Evolutionary conservation across 805 yeast genomes (phyloP), one percentile per base, ranked within the genome.

Genomic region (Schizosaccharomyces lindneri): DNA sequence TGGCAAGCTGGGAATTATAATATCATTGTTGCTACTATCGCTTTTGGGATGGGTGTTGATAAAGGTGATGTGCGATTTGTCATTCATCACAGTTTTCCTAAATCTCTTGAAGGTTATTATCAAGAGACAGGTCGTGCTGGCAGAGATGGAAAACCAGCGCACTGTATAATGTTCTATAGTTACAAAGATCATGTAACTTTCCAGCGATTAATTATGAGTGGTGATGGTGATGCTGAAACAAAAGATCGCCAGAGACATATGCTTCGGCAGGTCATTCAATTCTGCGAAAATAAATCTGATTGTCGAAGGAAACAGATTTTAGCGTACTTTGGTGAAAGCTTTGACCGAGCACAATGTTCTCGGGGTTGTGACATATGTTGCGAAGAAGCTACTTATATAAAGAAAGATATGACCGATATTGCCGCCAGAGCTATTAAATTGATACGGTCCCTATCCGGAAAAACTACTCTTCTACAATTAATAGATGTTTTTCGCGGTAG

Each of bases 51-150:
- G 98, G 98, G 98, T 59, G 90, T 93, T 62, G 98, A 93, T 72
- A 93, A 93, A 70, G 85, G 96, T 0, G 95, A 93, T 71, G 98
- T 93, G 13, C 75, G 98, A 59, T 89, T 78, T 73, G 97, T 93
- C 3, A 81, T 87, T 55, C 98, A 93, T 72, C 76, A 84, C 65
- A 85, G 93, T 5, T 73, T 93, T 31, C 97, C 98, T 0, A 75
- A 96, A 67, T 86, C 87, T 61, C 74, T 93, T 65, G 98, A 93
- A 72, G 97, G 97, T 0, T 93, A 93, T 70, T 93, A 93, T 68
- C 98, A 93, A 71, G 98, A 93, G 70, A 89, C 97, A 0, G 98
- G 98, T 6, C 81, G 98, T 72, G 98, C 97, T 3, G 98, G 98
- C 4, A 80, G 98, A 73, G 98, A 93, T 73, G 97, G 98, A 0